Evolutionary conservation across 345 rosid species (phyloP).

Genomic region (Gossypium longicalyx): DNA sequence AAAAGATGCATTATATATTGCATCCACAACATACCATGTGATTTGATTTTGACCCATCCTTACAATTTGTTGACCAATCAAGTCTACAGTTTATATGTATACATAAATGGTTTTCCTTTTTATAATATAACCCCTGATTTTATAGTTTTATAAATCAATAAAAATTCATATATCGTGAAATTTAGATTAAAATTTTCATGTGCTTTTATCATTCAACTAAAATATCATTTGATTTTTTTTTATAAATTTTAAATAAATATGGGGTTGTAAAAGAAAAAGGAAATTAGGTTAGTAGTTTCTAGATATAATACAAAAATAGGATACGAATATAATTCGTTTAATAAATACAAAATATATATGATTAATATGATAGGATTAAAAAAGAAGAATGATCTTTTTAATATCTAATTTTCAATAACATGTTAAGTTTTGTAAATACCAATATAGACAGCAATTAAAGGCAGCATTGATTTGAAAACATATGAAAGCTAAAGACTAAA

Average conservation of each 20-base stretch:
- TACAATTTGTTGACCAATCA: conserved; percentile 28
- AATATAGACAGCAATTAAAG: neutral
- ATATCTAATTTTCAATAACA: neutral
- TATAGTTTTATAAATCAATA: too few species aligned
- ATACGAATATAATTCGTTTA: neutral
- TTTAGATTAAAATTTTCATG: too few species aligned
- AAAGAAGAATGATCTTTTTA: neutral
- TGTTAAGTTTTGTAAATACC: neutral
- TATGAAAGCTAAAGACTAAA: conserved; percentile 6
- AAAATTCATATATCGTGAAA: too few species aligned
- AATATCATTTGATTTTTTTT: too few species aligned
- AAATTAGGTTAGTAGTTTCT: neutral
- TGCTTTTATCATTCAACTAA: too few species aligned
- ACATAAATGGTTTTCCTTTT: too few species aligned
- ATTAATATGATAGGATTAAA: neutral
- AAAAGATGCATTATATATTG: conserved; percentile 28
- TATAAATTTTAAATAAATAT: neutral
- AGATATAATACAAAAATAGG: neutral
- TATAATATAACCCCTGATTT: too few species aligned
- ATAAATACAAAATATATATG: neutral
- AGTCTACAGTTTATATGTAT: neutral
- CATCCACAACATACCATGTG: conserved; percentile 42
- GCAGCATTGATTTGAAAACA: neutral
- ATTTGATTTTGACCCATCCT: conserved; percentile 37
- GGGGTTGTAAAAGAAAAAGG: neutral